These are phyloP conservation scores for Dillenia suffruticosa DNA, from an alignment of 164 flowering plant species.

Conservation along the genomic window DNA sequence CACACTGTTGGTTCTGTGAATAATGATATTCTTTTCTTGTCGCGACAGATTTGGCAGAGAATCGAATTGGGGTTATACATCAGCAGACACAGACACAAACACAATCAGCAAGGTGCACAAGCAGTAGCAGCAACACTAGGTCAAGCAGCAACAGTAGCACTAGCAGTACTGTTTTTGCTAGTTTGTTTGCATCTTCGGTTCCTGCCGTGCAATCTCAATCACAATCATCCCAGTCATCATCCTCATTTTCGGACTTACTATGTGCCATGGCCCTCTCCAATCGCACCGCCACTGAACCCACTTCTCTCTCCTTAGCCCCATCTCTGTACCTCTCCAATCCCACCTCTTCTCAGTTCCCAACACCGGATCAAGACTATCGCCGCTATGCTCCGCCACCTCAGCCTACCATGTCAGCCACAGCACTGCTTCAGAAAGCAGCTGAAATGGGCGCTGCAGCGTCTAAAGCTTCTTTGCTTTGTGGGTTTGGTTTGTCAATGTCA, in stretches of 20 bases:
- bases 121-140: constrained; percentile 10
- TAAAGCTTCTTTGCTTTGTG: constrained; percentile 48
- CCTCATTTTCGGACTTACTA: constrained; percentile 28
- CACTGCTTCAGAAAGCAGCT: constrained; percentile 73
- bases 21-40: background rate
- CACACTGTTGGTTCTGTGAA: no score
- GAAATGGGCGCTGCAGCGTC: constrained; percentile 65
- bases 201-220: constrained; percentile 8
- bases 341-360: constrained; percentile 25
- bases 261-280: constrained; percentile 25
- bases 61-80: constrained; percentile 8
- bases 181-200: constrained; percentile 40
- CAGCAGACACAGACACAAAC: constrained; percentile 8
- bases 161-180: constrained; percentile 42
- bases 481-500: constrained; percentile 40
- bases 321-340: constrained; percentile 44
- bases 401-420: constrained; percentile 72
- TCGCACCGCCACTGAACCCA: constrained; percentile 11
- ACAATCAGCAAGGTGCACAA: constrained; percentile 12
- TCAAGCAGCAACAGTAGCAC: constrained; percentile 12
- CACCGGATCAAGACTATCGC: constrained; percentile 18
- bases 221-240: constrained; percentile 18
- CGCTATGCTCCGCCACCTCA: constrained; percentile 31
- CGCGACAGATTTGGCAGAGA: constrained; percentile 36
- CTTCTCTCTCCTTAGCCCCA: constrained; percentile 21